These are phyloP conservation scores for Boletales sp. DNA, from an alignment of 768 basidiomycete genomes.

Conservation along the genomic window DNA sequence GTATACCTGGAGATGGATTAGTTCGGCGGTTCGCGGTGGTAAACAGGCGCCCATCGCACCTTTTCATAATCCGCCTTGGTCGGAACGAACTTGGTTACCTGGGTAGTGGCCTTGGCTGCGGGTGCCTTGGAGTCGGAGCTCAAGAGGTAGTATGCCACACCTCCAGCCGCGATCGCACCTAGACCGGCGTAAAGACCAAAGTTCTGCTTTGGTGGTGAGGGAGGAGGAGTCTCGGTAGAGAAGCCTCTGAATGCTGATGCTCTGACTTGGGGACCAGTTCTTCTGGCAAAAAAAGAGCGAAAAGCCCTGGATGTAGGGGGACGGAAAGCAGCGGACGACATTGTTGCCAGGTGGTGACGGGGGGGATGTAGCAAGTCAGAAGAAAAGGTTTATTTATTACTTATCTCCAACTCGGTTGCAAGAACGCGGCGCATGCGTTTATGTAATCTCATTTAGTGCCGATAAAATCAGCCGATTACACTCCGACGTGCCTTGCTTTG, in stretches of 20 bases:
- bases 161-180: slow-evolving; percentile 58
- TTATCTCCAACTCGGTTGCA: slow-evolving; percentile 6
- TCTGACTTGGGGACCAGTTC: slow-evolving; percentile 33
- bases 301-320: slow-evolving; percentile 46
- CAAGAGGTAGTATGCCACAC: slow-evolving; percentile 62
- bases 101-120: slow-evolving; percentile 56
- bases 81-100: slow-evolving; percentile 68
- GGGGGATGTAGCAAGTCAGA: background rate
- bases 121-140: slow-evolving; percentile 46
- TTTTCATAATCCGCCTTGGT: slow-evolving; percentile 88
- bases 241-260: slow-evolving; percentile 50
- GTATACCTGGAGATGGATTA: slow-evolving; percentile 61
- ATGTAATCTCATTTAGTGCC: slow-evolving; percentile 12
- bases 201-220: slow-evolving; percentile 44
- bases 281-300: slow-evolving; percentile 24
- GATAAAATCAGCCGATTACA: background rate
- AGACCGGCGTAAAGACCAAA: slow-evolving; percentile 56
- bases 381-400: background rate
- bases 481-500: background rate
- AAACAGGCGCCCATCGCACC: slow-evolving; percentile 34
- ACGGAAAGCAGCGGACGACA: slow-evolving; percentile 54
- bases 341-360: slow-evolving; percentile 24
- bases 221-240: slow-evolving; percentile 49
- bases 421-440: background rate
- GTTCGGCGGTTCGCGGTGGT: background rate